Percentiles rank a stretch among this genome's conserved stretches.
These are phyloP conservation scores for Udeniomyces megalosporus DNA, from an alignment of 768 basidiomycete species.

Conservation along the genomic window DNA sequence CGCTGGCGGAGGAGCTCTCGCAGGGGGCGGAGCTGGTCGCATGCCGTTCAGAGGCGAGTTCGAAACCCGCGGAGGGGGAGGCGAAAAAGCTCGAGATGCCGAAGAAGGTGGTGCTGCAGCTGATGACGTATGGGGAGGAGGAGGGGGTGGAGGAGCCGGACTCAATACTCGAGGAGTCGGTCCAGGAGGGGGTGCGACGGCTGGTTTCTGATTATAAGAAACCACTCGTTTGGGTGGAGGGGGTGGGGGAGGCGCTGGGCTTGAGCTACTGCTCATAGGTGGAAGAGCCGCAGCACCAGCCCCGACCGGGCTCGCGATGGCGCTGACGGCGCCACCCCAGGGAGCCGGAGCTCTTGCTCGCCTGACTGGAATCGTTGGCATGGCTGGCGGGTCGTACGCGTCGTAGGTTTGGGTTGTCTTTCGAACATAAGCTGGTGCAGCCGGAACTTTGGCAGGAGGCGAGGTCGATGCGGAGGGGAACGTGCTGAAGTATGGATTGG, in stretches of 20 bases:
- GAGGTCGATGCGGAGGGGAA: not conserved
- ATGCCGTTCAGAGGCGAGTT: not conserved
- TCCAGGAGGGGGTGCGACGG: not conserved
- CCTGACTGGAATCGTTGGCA: conserved; percentile 3
- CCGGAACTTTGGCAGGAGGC: not conserved
- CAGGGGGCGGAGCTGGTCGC: not conserved
- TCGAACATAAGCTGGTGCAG: not conserved
- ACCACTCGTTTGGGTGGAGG: not conserved
- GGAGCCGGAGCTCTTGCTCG: not conserved
- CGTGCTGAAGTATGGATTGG: not conserved
- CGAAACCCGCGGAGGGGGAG: not conserved
- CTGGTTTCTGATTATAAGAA: not conserved
- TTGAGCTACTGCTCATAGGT: not conserved
- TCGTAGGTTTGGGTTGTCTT: conserved; percentile 1
- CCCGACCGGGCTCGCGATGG: not conserved
- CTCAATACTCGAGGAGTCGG: no score
- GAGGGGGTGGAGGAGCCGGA: not conserved
- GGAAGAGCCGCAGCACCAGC: not conserved
- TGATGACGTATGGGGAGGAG: not conserved
- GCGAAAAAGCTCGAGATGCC: not conserved
- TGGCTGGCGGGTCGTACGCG: conserved; percentile 3
- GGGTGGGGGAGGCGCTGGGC: not conserved
- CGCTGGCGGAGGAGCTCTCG: not conserved
- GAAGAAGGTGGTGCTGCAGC: not conserved
- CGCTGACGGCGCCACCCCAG: no score